Base-by-base conservation (phyloP, 805 yeast genomes). In the Yueomyces sp. region DNA sequence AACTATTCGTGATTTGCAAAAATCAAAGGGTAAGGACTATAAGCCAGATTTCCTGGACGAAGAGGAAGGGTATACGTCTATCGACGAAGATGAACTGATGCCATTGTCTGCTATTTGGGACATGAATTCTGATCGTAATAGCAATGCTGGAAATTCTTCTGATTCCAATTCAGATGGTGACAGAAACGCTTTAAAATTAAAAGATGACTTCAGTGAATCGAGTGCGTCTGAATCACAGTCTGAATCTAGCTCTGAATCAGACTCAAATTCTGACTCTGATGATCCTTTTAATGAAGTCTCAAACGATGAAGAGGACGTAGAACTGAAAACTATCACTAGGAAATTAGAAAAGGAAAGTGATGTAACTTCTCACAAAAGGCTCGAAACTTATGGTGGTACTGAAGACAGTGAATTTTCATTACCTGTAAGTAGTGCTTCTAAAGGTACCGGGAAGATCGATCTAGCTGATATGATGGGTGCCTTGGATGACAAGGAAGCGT, bases 91-190 rank as follows among this genome's bases (percentile, higher is more conserved):
- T 31, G 83, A 85, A 50, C 69, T 87, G 43, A 72, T 82, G 46
- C 75, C 94, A 0, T 67, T 87, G 37, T 81, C 94, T n/a, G 87
- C 80, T 51, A 87, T 85, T 3, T 86, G 95, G 95, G 96, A 83
- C 55, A 62, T 77, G 62, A 92, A 85, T 57, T 30, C 33, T 6
- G 55, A 44, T 26, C 44, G 40, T 26, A 31, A 9, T 26, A 26
- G 27, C 8, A 27, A n/a, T 9, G 45, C 40, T 7, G 43, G 36
- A 52, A 40, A 47, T 55, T 58, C 56, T 32, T 57, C 51, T 9
- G 60, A 55, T 27, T 52, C 45, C 11, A 55, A 49, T 9, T 49
- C 49, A 28, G 54, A 49, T n/a, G 29, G 41, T 12, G 52, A 49
- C 7, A 34, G 26, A 11, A 28, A 40, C 32, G 43, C 49, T 28